phyloP scores from a whole-genome alignment of 2,329 filamentous ascomycete species.

The Alternaria tenuissima region DNA sequence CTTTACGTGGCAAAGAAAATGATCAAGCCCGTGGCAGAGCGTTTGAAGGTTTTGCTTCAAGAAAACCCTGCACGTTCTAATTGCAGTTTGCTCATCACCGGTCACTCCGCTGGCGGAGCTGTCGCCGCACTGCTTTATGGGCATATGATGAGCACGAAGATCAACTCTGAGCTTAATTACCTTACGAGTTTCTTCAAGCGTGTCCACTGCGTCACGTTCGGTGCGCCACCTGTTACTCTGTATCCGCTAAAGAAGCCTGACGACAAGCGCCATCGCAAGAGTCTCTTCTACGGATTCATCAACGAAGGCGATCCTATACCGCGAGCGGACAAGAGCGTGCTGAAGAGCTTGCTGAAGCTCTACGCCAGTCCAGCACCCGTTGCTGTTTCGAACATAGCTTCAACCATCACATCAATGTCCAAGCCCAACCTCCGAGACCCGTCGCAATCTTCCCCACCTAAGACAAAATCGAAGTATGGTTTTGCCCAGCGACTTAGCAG shows the following conservation, averaged over 20 bases:
- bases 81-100: constrained; percentile 81
- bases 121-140: constrained; percentile 80
- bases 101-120: constrained; percentile 86
- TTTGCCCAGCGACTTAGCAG: constrained; percentile 20
- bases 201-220: constrained; percentile 85
- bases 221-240: constrained; percentile 79
- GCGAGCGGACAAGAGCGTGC: constrained; percentile 78
- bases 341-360: constrained; percentile 75
- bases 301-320: constrained; percentile 88
- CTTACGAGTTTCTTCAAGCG: constrained; percentile 76
- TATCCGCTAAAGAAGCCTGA: constrained; percentile 70
- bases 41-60: constrained; percentile 72
- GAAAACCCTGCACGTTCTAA: constrained; percentile 72
- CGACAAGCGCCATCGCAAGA: constrained; percentile 62
- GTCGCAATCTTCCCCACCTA: constrained; percentile 18
- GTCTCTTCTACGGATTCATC: constrained; percentile 78
- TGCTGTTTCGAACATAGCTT: constrained; percentile 19
- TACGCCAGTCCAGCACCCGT: constrained; percentile 68
- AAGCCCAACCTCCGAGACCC: constrained; percentile 32
- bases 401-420: constrained; percentile 33
- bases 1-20: constrained; percentile 78
- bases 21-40: constrained; percentile 74
- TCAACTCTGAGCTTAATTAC: constrained; percentile 72
- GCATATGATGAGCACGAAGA: constrained; percentile 75
- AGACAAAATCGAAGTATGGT: constrained; percentile 21